A percentile compares a stretch with the other conserved stretches of the same genome.
Evolutionary conservation across 108 stramenopile genomes (phyloP).

Genomic region (Skeletonema potamos): DNA sequence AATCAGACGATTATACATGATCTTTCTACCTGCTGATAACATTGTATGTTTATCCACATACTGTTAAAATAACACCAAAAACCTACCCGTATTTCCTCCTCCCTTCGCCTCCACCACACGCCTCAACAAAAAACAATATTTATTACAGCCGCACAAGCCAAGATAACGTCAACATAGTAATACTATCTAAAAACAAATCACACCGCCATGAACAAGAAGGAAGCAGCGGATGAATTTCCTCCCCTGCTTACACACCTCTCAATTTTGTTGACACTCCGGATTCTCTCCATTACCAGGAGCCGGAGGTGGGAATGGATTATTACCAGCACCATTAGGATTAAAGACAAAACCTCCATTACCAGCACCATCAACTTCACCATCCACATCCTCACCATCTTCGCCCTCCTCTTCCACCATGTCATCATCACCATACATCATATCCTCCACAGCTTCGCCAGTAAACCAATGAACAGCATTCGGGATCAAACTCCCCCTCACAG

Average conservation of each 20-base stretch:
- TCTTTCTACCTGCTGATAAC: too few species aligned
- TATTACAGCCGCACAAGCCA: too few species aligned
- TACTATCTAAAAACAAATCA: too few species aligned
- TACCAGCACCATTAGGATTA: constrained; percentile 9
- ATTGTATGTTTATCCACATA: too few species aligned
- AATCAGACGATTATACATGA: background rate
- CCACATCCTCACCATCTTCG: constrained; percentile 7
- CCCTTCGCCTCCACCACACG: too few species aligned
- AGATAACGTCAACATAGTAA: too few species aligned
- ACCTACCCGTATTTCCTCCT: too few species aligned
- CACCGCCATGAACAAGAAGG: too few species aligned
- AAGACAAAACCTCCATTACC: constrained; percentile 11
- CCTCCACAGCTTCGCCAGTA: constrained; percentile 80
- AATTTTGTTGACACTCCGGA: constrained; percentile 41
- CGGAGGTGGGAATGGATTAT: constrained; percentile 13
- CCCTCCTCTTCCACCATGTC: constrained; percentile 14
- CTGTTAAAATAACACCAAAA: too few species aligned
- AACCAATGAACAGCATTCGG: constrained; percentile 93
- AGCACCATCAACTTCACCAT: background rate
- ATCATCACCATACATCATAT: constrained; percentile 17
- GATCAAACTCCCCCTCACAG: constrained; percentile 83
- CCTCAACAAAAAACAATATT: too few species aligned
- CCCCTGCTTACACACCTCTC: background rate
- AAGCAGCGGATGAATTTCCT: too few species aligned
- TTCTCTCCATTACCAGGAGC: constrained; percentile 34